phyloP scores from a whole-genome alignment of 257 asterid genomes.

The Solanum medicagineum region DNA sequence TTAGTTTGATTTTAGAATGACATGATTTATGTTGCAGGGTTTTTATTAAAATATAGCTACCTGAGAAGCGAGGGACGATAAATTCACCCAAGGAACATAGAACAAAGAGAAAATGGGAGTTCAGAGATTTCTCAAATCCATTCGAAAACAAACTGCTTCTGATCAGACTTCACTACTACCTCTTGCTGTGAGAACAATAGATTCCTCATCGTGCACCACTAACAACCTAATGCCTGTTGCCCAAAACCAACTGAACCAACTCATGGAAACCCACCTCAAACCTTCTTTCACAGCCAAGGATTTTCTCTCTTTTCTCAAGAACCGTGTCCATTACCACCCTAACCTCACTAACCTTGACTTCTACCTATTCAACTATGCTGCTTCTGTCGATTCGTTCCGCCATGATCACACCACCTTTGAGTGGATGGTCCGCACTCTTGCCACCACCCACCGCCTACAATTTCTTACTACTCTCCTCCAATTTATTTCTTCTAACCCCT shows the following conservation, averaged over 20 bases:
- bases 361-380: constrained; percentile 74
- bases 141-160: constrained; percentile 1
- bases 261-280: constrained; percentile 41
- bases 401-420: constrained; percentile 84
- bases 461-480: constrained; percentile 50
- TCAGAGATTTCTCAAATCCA: constrained; percentile 9
- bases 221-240: constrained; percentile 24
- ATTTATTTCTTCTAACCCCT: constrained; percentile 73
- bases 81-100: background rate
- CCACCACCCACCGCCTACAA: constrained; percentile 60
- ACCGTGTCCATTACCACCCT: constrained; percentile 37
- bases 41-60: background rate
- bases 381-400: constrained; percentile 80
- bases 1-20: background rate
- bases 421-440: constrained; percentile 72
- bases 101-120: constrained; percentile 1
- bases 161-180: constrained; percentile 9
- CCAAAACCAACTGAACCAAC: constrained; percentile 32
- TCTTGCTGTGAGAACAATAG: constrained; percentile 15
- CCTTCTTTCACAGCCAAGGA: constrained; percentile 44
- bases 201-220: constrained; percentile 15
- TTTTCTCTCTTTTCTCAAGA: constrained; percentile 51
- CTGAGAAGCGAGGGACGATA: background rate
- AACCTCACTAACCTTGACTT: constrained; percentile 69
- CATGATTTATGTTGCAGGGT: background rate